phyloP scores from a whole-genome alignment of 1,284 basidiomycete species.

The Leccinum fallax region DNA sequence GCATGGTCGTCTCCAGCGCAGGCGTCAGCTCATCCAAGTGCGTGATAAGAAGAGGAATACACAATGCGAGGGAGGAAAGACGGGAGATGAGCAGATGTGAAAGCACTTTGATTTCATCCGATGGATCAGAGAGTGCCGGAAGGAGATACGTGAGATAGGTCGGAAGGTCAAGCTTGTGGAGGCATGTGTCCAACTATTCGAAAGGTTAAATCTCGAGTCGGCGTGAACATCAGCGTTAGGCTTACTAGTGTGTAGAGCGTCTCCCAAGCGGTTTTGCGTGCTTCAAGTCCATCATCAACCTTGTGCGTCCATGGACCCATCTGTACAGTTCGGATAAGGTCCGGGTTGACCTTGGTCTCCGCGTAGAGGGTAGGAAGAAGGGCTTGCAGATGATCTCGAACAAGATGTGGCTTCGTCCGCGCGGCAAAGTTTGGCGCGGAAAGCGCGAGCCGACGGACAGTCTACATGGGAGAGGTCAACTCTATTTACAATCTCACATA shows the following conservation, averaged over 20 bases:
- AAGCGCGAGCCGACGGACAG: conserved; percentile 84
- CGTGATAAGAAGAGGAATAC: conserved; percentile 42
- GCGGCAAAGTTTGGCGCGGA: conserved; percentile 93
- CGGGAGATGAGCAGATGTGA: conserved; percentile 95
- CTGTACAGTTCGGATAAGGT: conserved; percentile 88
- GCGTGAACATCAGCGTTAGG: not conserved
- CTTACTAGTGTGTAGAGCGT: conserved; percentile 93
- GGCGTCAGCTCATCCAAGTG: conserved; percentile 87
- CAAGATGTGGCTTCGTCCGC: conserved; percentile 90
- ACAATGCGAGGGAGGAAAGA: conserved; percentile 73
- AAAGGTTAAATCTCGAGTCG: conserved; percentile 13
- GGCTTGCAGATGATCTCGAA: conserved; percentile 78
- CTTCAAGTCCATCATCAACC: conserved; percentile 90
- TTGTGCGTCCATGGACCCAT: conserved; percentile 99
- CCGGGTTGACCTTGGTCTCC: conserved; percentile 80
- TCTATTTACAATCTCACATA: not conserved
- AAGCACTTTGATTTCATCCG: conserved; percentile 96
- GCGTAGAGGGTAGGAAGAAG: conserved; percentile 86
- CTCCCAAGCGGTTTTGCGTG: conserved; percentile 96
- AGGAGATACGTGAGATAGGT: conserved; percentile 85
- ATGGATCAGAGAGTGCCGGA: conserved; percentile 84
- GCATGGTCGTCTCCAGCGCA: conserved; percentile 86
- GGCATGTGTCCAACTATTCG: conserved; percentile 82
- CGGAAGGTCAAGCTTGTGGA: conserved; percentile 82
- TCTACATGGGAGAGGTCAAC: conserved; percentile 46